Percentiles rank a stretch among this genome's conserved stretches.
phyloP scores from a whole-genome alignment of 768 basidiomycete genomes.

The Cyathus striatus region DNA sequence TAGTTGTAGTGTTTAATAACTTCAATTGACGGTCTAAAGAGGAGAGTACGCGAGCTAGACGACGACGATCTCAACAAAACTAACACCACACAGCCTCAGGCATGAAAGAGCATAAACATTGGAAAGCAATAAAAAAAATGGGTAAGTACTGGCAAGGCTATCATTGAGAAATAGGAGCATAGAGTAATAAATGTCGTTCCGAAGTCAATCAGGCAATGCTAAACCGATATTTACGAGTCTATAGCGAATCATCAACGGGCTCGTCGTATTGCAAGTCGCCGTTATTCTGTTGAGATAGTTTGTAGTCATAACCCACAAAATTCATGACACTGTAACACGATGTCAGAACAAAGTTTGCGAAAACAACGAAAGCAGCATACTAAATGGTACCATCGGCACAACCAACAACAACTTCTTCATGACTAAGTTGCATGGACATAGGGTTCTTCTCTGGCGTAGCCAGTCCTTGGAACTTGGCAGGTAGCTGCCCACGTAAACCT shows the following conservation, averaged over 20 bases:
- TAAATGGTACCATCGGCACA: slow-evolving; percentile 92
- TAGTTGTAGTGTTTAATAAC: too few species aligned
- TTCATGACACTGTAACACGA: slow-evolving; percentile 18
- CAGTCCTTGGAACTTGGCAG: slow-evolving; percentile 68
- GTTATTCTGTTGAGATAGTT: too few species aligned
- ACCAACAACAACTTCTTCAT: slow-evolving; percentile 87
- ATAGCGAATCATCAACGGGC: neutral
- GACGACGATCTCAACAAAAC: too few species aligned
- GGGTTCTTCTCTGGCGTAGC: slow-evolving; percentile 91
- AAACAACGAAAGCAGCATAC: slow-evolving; percentile 39
- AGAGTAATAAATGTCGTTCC: neutral
- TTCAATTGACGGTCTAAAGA: too few species aligned
- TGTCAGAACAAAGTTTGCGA: neutral
- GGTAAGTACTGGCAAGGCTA: too few species aligned
- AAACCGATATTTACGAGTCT: neutral
- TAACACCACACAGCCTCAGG: too few species aligned
- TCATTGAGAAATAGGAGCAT: neutral
- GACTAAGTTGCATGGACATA: slow-evolving; percentile 89
- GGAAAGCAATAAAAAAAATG: too few species aligned
- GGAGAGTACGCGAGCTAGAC: too few species aligned
- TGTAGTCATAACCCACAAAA: slow-evolving; percentile 25
- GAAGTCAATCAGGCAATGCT: neutral
- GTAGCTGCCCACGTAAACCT: slow-evolving; percentile 59
- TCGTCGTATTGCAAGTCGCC: too few species aligned
- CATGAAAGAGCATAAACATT: too few species aligned